Base-by-base conservation (phyloP, 1,139 yeast species). In the Candida sp. region DNA sequence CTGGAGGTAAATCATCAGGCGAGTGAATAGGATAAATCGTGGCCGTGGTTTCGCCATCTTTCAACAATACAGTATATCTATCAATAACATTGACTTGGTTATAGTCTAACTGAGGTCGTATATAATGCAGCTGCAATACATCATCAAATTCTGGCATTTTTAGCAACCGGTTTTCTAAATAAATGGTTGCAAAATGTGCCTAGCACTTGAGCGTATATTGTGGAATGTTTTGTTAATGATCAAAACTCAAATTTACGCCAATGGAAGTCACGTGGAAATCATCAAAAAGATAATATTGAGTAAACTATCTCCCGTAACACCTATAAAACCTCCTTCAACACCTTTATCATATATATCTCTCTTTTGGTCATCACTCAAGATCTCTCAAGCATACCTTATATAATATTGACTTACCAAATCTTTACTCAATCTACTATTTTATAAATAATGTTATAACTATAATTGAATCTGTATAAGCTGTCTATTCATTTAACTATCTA, bases 1-100 rank as follows among this genome's bases (percentile, higher is more conserved):
- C 95, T 3, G 79, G 79, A 0, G 98, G 98, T 12, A 93, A 68
- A 22, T 75, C 79, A 22, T 70, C 71, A 0, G 82, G 73, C 22
- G 81, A 75, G 51, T 82, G 79, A 19, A 93, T 79, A 3, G 99
- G 97, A 57, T 89, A 89, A 47, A 91, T 84, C 5, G 97, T 90
- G 1, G 97, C 97, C 1, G 91, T 82, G 1, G 97, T 89, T 55
- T 87, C 91, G 8, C 93, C 93, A 61, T 91, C 97, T 58, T 87
- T 85, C 30, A 90, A 71, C 23, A 88, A 66, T 3, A 90, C 88
- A 1, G 96, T 87, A 53, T 77, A 72, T 25, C 75, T 55, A 42
- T 70, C 74, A 39, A 67, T 61, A 5, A 60, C 60, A 21, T 60
- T 52, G 21, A 60, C 68, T 0, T 69, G 64, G 39, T 57, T 60